Evolutionary conservation across 2,329 filamentous ascomycete genomes (phyloP).

Genomic region (Sporothrix brasiliensis): DNA sequence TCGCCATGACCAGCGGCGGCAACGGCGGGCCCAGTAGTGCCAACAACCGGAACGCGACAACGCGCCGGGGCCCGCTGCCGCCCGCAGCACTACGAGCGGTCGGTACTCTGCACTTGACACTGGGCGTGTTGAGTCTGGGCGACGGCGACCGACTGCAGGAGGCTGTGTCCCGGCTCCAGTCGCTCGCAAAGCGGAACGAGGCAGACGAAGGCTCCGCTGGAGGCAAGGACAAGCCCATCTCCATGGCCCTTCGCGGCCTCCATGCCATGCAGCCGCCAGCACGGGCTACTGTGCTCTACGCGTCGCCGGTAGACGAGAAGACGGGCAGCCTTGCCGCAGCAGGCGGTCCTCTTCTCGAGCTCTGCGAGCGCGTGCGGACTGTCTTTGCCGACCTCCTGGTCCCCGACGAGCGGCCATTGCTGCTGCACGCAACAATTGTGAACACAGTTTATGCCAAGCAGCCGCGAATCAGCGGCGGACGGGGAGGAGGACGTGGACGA

Average conservation of each 20-base stretch:
- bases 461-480: conserved; percentile 41
- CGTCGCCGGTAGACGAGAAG: conserved; percentile 57
- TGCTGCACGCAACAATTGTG: conserved; percentile 81
- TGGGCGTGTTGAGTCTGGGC: conserved; percentile 81
- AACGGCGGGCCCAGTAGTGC: conserved; percentile 37
- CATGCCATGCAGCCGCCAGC: conserved; percentile 62
- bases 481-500: conserved; percentile 35
- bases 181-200: conserved; percentile 40
- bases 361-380: conserved; percentile 60
- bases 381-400: conserved; percentile 61
- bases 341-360: conserved; percentile 53
- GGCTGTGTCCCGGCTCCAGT: conserved; percentile 49
- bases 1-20: conserved; percentile 39
- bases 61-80: conserved; percentile 52
- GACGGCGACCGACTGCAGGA: conserved; percentile 47
- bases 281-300: conserved; percentile 65
- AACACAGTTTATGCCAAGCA: conserved; percentile 75
- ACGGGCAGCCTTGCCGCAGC: conserved; percentile 54
- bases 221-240: conserved; percentile 37
- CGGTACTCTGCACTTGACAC: conserved; percentile 80
- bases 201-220: not conserved
- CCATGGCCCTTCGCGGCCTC: conserved; percentile 58
- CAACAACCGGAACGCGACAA: conserved; percentile 38
- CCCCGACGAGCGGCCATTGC: conserved; percentile 63
- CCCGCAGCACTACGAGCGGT: conserved; percentile 71